phyloP scores from a whole-genome alignment of 495 filamentous ascomycete genomes.

The Staphylotrichum tortipilum region DNA sequence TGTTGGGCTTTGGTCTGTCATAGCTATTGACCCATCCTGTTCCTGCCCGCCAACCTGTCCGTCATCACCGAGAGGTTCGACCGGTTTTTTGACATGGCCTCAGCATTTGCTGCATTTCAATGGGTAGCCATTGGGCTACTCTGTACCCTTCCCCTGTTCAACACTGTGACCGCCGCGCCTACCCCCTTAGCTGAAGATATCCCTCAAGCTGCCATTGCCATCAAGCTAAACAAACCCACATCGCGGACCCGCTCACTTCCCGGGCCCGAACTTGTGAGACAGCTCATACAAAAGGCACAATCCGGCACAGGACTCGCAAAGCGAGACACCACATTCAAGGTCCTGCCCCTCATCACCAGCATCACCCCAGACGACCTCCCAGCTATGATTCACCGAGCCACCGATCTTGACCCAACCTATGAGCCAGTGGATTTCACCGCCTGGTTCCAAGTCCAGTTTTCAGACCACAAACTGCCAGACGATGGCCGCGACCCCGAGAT shows the following conservation, averaged over 20 bases:
- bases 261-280: not conserved
- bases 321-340: not conserved
- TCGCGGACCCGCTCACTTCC: not conserved
- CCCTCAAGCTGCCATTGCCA: not conserved
- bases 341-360: not conserved
- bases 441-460: slow-evolving; percentile 1
- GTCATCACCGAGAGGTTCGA: too few species aligned
- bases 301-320: not conserved
- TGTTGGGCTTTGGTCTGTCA: too few species aligned
- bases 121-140: not conserved
- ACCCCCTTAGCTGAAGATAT: not conserved
- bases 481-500: not conserved
- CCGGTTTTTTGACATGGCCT: too few species aligned
- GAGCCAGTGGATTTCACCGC: not conserved
- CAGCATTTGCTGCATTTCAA: too few species aligned
- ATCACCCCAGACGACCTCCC: not conserved
- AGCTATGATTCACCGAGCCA: not conserved
- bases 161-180: not conserved
- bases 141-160: not conserved
- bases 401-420: not conserved
- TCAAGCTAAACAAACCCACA: not conserved
- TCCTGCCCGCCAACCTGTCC: too few species aligned
- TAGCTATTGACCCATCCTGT: too few species aligned
- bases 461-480: not conserved
- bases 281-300: not conserved